phyloP scores from a whole-genome alignment of 768 basidiomycete genomes.

The Calocera viscosa region DNA sequence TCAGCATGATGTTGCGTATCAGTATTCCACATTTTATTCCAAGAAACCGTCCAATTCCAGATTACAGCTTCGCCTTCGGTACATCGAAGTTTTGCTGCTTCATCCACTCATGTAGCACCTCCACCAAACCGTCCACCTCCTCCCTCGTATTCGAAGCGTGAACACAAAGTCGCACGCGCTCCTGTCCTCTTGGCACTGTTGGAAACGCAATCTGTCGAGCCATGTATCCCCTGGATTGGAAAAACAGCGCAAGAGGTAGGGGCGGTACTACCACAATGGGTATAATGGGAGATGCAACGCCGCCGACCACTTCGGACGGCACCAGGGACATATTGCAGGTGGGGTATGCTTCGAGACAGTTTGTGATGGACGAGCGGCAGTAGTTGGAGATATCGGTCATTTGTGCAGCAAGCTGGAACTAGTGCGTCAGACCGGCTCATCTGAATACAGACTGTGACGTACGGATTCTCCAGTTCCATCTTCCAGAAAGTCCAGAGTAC shows the following conservation, averaged over 20 bases:
- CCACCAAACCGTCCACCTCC: slow-evolving; percentile 49
- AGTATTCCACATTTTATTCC: neutral
- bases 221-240: slow-evolving; percentile 42
- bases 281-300: slow-evolving; percentile 60
- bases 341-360: neutral
- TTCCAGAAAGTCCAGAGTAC: slow-evolving; percentile 66
- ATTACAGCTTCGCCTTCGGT: neutral
- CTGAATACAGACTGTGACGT: slow-evolving; percentile 18
- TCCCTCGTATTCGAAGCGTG: slow-evolving; percentile 58
- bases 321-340: slow-evolving; percentile 26
- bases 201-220: slow-evolving; percentile 74
- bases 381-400: slow-evolving; percentile 19
- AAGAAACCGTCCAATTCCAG: neutral
- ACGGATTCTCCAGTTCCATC: slow-evolving; percentile 54
- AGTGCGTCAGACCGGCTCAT: neutral
- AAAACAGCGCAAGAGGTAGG: slow-evolving; percentile 58
- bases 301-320: slow-evolving; percentile 31
- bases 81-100: neutral
- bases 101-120: slow-evolving; percentile 32
- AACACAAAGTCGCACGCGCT: slow-evolving; percentile 79
- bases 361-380: slow-evolving; percentile 27
- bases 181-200: slow-evolving; percentile 76
- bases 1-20: neutral
- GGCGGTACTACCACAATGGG: slow-evolving; percentile 70
- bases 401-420: slow-evolving; percentile 22